These are phyloP conservation scores for Murraya paniculata DNA, from an alignment of 345 rosid genomes.

Conservation along the genomic window DNA sequence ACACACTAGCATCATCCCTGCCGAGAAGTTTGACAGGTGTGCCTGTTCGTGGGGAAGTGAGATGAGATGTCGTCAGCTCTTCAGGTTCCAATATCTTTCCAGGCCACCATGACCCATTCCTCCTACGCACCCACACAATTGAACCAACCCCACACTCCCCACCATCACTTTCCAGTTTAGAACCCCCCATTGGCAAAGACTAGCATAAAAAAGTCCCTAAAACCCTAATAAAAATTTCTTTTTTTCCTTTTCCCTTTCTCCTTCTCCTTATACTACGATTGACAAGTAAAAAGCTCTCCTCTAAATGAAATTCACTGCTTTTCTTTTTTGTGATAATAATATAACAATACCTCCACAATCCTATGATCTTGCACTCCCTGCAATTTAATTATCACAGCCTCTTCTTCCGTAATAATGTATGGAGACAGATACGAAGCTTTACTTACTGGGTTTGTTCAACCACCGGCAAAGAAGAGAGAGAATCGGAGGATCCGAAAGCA, in stretches of 20 bases:
- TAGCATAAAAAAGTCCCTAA: neutral
- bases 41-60: slow-evolving; percentile 87
- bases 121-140: slow-evolving; percentile 95
- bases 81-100: slow-evolving; percentile 83
- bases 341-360: neutral
- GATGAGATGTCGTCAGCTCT: slow-evolving; percentile 70
- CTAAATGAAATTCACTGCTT: neutral
- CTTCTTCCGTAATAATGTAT: neutral
- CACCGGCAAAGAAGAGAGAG: slow-evolving; percentile 37
- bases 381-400: neutral
- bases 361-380: neutral
- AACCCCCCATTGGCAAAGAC: slow-evolving; percentile 42
- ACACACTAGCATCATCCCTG: slow-evolving; percentile 99
- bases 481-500: slow-evolving; percentile 41
- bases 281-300: neutral
- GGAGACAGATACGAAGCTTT: neutral
- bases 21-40: slow-evolving; percentile 99
- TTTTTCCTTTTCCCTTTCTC: neutral
- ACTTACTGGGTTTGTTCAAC: slow-evolving; percentile 24
- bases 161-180: slow-evolving; percentile 48
- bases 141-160: slow-evolving; percentile 61
- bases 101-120: slow-evolving; percentile 99
- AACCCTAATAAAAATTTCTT: neutral
- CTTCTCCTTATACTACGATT: neutral
- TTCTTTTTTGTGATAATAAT: neutral